Base-by-base conservation (phyloP, 2,329 filamentous ascomycete species). In the Arachnomyces sp. region DNA sequence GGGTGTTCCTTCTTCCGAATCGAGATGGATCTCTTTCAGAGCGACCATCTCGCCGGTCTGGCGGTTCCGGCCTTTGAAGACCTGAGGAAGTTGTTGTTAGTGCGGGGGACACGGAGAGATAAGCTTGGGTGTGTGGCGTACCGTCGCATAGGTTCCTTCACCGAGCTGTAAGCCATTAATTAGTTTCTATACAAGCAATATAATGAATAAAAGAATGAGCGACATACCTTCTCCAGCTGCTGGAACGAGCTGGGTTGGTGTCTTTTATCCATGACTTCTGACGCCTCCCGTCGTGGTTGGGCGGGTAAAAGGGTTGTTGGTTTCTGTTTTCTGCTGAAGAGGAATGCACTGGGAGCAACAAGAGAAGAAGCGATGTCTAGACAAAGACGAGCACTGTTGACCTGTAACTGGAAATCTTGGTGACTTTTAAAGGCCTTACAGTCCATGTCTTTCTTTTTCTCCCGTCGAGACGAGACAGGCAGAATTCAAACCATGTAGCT, bases 141-240 rank as follows among this genome's bases (percentile, higher is more conserved):
- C 92, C 28, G 92, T 98, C 28, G 92, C 92, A 78, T 98, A 98
- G 25, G 92, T 98, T 46, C 92, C 92, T 72, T 98, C 92, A 57
- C 92, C 92, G 51, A 98, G 77, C 84, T 71, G 52, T 30, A 49
- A 28, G 35, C 31, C 34, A 38, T 13, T 38, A 16, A 34, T 39
- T 34, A 36, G 21, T 25, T 25, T 25, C 21, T 9, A 25, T 25
- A 25, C 21, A 9, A 25, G 21, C 21, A 5, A 25, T 25, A 9
- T n/a, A 25, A 25, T 25, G 18, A 28, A 28, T 29, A 13, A 36
- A 21, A 36, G 21, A 36, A 41, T 31, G 12, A 28, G 14, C 6
- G 33, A 14, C 49, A 38, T 54, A 70, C 68, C 66, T 90, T 98
- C 69, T 98, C 92, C 63, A 96, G 78, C 80, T 96, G 92, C 76